phyloP scores from a whole-genome alignment of 305 asterid genomes.

The Solanum aculeatissimum region DNA sequence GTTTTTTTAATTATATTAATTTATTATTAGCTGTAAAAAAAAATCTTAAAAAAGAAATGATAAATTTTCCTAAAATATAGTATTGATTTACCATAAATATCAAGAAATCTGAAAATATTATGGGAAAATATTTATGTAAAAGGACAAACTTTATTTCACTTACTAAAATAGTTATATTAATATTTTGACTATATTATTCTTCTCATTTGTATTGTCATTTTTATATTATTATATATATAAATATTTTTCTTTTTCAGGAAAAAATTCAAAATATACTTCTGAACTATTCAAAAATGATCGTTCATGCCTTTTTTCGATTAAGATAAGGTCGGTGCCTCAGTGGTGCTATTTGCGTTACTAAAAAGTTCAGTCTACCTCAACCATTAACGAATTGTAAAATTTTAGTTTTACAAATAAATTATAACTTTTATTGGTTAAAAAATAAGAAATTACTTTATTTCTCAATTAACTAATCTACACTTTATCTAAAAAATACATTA shows the following conservation, averaged over 20 bases:
- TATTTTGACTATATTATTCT: neutral
- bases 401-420: too few relatives aligned
- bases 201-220: neutral
- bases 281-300: neutral
- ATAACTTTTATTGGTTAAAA: neutral
- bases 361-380: too few relatives aligned
- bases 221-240: neutral
- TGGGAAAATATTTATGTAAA: neutral
- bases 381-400: too few relatives aligned
- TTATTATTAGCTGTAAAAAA: neutral
- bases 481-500: neutral
- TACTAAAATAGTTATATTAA: neutral
- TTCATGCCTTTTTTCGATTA: neutral
- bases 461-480: neutral
- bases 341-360: too few relatives aligned
- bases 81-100: neutral
- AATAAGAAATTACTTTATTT: neutral
- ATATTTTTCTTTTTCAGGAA: neutral
- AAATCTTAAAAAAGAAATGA: neutral
- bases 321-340: too few relatives aligned
- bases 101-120: neutral
- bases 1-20: neutral
- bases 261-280: neutral
- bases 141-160: neutral
- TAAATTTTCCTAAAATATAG: neutral